Conservation (phyloP, 148 eudicot species). For the Limonium bicolor region DNA sequence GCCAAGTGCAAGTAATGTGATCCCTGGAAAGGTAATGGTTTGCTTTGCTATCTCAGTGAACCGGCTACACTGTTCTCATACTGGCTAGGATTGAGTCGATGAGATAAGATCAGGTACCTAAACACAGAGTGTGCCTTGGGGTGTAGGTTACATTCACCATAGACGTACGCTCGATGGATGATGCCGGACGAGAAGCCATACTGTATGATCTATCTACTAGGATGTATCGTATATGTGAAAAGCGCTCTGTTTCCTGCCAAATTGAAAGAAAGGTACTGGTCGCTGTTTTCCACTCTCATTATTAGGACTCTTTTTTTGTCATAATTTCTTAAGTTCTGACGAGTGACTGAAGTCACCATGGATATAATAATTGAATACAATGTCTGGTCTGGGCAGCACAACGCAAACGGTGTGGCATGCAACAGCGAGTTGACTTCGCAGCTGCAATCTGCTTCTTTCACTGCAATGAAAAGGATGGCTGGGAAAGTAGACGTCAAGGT, state of each 20-base stretch:
- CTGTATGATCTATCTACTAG: slow-evolving; percentile 63
- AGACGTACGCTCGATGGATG: slow-evolving; percentile 89
- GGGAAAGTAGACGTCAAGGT: slow-evolving; percentile 47
- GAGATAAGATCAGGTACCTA: neutral
- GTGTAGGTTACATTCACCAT: slow-evolving; percentile 78
- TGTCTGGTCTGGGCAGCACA: slow-evolving; percentile 88
- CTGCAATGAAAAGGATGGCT: slow-evolving; percentile 42
- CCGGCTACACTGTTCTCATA: neutral
- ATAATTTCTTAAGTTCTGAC: neutral
- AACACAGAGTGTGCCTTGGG: slow-evolving; percentile 1
- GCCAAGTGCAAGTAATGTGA: slow-evolving; percentile 99
- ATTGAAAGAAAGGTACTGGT: slow-evolving; percentile 69
- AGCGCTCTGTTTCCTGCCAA: slow-evolving; percentile 69
- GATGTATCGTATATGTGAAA: slow-evolving; percentile 73
- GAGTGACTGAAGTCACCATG: neutral
- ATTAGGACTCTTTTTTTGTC: too few species aligned
- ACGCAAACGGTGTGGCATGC: slow-evolving; percentile 79
- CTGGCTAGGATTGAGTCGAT: neutral
- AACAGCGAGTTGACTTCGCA: slow-evolving; percentile 53
- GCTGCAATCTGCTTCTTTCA: slow-evolving; percentile 61
- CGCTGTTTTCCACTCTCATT: neutral
- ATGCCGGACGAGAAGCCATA: slow-evolving; percentile 71
- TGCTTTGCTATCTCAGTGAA: slow-evolving; percentile 1
- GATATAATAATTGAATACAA: slow-evolving; percentile 1
- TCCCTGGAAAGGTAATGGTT: slow-evolving; percentile 85